Percentiles rank a stretch among this genome's conserved stretches.
Conservation (phyloP, 805 yeast species). For the Soucietia sequanensis region DNA sequence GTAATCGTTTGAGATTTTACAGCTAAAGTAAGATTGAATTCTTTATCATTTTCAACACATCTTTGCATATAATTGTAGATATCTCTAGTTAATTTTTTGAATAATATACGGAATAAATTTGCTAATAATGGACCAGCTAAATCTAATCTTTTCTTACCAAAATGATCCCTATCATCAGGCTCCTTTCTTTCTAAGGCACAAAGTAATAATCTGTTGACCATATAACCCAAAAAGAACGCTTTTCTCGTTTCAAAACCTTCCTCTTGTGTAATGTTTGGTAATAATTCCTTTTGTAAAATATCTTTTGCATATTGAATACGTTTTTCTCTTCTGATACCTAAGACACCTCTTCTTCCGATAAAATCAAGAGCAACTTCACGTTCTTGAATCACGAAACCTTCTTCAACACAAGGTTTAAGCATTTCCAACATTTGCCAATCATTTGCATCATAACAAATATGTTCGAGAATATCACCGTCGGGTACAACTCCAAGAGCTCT, state of each 20-base stretch:
- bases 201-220: conserved; percentile 90
- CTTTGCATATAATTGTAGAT: conserved; percentile 98
- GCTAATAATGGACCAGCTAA: conserved; percentile 98
- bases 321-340: conserved; percentile 94
- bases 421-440: conserved; percentile 99
- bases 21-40: conserved; percentile 93
- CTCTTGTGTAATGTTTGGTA: conserved; percentile 96
- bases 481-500: conserved; percentile 98
- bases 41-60: conserved; percentile 97
- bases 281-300: conserved; percentile 90
- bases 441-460: conserved; percentile 93
- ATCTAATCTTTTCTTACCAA: conserved; percentile 97
- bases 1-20: conserved; percentile 97
- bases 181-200: conserved; percentile 98
- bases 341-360: conserved; percentile 96
- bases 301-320: conserved; percentile 98
- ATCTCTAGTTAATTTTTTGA: conserved; percentile 93
- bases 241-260: conserved; percentile 97
- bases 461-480: conserved; percentile 98
- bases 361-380: conserved; percentile 97
- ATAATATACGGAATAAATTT: conserved; percentile 88
- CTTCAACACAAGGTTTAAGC: conserved; percentile 98
- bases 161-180: conserved; percentile 99
- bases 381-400: conserved; percentile 97
- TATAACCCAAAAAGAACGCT: conserved; percentile 96